Percentiles rank a stretch among this genome's conserved stretches.
phyloP scores from a whole-genome alignment of 2,329 filamentous ascomycete species.

The Colletotrichum sp. region DNA sequence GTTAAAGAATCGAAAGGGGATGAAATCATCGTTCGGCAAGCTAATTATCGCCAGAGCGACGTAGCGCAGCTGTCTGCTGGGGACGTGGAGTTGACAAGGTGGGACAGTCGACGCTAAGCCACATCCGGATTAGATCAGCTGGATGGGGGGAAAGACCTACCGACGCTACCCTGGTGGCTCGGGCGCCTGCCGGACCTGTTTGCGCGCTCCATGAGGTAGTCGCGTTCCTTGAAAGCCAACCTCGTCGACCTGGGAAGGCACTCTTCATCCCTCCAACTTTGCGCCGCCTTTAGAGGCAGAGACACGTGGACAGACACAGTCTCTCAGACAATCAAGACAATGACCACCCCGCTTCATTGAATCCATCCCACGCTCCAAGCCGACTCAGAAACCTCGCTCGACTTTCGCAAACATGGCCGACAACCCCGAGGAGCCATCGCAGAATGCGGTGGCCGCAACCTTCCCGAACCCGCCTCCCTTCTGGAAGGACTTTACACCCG shows the following conservation, averaged over 20 bases:
- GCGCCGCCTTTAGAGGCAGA: neutral
- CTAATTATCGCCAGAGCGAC: slow-evolving; percentile 4
- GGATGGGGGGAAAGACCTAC: neutral
- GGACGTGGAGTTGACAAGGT: slow-evolving; percentile 9
- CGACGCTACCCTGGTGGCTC: neutral
- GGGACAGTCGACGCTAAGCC: neutral
- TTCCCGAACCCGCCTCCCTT: slow-evolving; percentile 91
- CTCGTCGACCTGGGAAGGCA: neutral
- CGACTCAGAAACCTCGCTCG: neutral
- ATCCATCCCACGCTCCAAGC: neutral
- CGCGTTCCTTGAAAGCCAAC: neutral
- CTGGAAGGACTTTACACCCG: slow-evolving; percentile 84
- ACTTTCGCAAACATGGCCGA: slow-evolving; percentile 61
- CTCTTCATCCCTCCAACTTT: neutral
- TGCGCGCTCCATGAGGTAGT: neutral
- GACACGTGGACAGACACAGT: neutral
- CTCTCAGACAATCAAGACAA: neutral
- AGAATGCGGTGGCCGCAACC: slow-evolving; percentile 60
- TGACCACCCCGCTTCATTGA: neutral
- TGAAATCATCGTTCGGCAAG: neutral
- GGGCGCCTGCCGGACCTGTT: neutral
- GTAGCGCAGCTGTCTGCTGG: neutral
- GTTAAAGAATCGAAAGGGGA: neutral
- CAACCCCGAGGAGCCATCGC: slow-evolving; percentile 42
- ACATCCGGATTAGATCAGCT: neutral